Evolutionary conservation across 495 filamentous ascomycete species (phyloP), one percentile per base, ranked within the genome.

Genomic region (Oidiodendron maius): DNA sequence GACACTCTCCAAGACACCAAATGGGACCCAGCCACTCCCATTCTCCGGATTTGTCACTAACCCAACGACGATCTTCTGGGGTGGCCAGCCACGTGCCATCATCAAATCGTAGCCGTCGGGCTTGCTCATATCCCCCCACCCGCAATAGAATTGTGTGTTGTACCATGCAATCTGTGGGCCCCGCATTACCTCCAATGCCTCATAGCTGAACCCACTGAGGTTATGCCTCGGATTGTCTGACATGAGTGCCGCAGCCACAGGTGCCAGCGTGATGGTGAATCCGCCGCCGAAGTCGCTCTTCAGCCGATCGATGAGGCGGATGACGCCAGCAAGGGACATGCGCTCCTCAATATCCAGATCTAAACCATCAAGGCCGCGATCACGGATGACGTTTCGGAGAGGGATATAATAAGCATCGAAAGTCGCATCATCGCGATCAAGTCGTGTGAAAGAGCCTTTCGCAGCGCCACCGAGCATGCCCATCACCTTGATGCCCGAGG

Each of bases 391-490:
- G 23, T 77, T 68, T 11, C 73, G 67, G 12, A 94, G 68, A 6
- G 81, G 83, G 0, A 46, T 60, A 61, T 94, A 94, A 62, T 79
- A 87, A 3, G 40, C 52, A 59, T 86, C 83, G 51, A 91, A 91
- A 0, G 56, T 42, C 13, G 64, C 56, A 26, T 71, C 63, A 46
- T 64, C 63, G 41, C 68, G 68, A 58, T 90, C 86, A 4, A 91
- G 71, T 2, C 78, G 74, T n/a, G 52, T 40, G 59, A 81, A 94
- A 15, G 78, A 79, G 4, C 89, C 88, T 40, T 67, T 70, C 0
- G 86, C 87, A 2, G 86, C 88, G 2, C 88, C 88, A 20, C 89
- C 88, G 9, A 94, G 67, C 88, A 94, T 93, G 49, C 81, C 84
- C 57, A 91, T 72, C 30, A 93, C 71, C 52, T 78, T 82, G 58